Percentiles rank a stretch among this genome's conserved stretches.
Conservation (phyloP, 495 filamentous ascomycete genomes). For the Neurospora hispaniola region DNA sequence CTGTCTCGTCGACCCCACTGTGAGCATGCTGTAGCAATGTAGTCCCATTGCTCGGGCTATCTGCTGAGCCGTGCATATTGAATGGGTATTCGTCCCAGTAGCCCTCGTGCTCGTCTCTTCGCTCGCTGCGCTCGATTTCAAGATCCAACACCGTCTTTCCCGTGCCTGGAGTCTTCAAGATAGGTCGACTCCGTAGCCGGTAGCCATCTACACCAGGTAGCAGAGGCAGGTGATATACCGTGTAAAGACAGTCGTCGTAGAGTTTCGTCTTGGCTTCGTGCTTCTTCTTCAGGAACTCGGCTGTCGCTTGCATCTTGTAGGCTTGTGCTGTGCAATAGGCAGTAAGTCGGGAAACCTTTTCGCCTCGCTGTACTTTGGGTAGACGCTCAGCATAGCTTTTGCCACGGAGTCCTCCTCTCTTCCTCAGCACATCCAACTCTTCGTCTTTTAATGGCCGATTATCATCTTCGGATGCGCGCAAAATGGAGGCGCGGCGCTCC, state of each 20-base stretch:
- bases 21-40: slow-evolving; percentile 5
- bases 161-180: slow-evolving; percentile 84
- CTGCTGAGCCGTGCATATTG: neutral
- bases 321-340: slow-evolving; percentile 95
- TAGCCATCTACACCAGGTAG: slow-evolving; percentile 79
- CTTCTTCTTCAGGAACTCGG: slow-evolving; percentile 74
- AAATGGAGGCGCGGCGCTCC: slow-evolving; percentile 21
- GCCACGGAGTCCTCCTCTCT: slow-evolving; percentile 53
- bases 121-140: slow-evolving; percentile 91
- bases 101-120: slow-evolving; percentile 79
- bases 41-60: slow-evolving; percentile 3
- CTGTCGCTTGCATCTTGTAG: slow-evolving; percentile 76
- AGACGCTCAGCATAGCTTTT: slow-evolving; percentile 94
- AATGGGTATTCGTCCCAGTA: slow-evolving; percentile 41
- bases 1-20: slow-evolving; percentile 4
- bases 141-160: slow-evolving; percentile 82
- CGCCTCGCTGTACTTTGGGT: slow-evolving; percentile 76
- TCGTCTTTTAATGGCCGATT: slow-evolving; percentile 65
- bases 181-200: slow-evolving; percentile 76
- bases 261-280: slow-evolving; percentile 94
- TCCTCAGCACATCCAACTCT: slow-evolving; percentile 55
- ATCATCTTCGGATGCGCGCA: slow-evolving; percentile 50
- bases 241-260: slow-evolving; percentile 98
- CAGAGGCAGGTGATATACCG: slow-evolving; percentile 85
- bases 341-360: slow-evolving; percentile 82